phyloP scores from a whole-genome alignment of 169 alveolate genomes.

The Eimeria sp. region DNA sequence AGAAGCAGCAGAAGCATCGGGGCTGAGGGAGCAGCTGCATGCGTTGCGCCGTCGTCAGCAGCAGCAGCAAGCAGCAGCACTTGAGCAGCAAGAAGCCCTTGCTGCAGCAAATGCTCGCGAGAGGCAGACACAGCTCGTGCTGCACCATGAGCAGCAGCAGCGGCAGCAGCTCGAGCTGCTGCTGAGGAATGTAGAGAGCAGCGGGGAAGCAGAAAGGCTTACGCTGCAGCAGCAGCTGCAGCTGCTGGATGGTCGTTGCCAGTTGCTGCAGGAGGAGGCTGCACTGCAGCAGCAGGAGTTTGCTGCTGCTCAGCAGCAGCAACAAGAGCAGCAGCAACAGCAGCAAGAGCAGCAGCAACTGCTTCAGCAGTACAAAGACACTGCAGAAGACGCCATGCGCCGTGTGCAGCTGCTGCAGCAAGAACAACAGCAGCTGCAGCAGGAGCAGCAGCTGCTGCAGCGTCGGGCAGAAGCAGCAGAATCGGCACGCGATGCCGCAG shows the following conservation, averaged over 20 bases:
- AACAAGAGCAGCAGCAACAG: conserved; percentile 52
- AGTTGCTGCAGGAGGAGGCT: conserved; percentile 69
- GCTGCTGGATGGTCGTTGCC: conserved; percentile 39
- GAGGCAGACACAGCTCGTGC: conserved; percentile 56
- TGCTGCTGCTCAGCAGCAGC: conserved; percentile 61
- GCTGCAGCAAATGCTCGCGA: conserved; percentile 62
- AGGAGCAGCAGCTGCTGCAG: conserved; percentile 69
- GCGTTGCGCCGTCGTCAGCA: conserved; percentile 62
- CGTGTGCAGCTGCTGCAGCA: conserved; percentile 58
- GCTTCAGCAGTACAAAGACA: conserved; percentile 47
- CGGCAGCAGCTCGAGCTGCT: conserved; percentile 68
- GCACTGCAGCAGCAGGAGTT: conserved; percentile 68
- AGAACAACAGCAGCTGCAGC: conserved; percentile 39
- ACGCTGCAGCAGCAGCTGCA: conserved; percentile 77
- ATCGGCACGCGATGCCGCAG: conserved; percentile 17
- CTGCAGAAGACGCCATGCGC: neutral
- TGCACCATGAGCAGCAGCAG: conserved; percentile 69
- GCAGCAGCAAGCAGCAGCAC: conserved; percentile 72
- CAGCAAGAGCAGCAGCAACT: conserved; percentile 58
- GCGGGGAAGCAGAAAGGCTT: conserved; percentile 36
- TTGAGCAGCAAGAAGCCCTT: conserved; percentile 59
- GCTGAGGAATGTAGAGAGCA: conserved; percentile 26
- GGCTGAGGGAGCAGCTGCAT: conserved; percentile 55
- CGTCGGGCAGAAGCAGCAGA: conserved; percentile 69
- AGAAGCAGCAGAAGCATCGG: conserved; percentile 61